phyloP scores from a whole-genome alignment of 202 grass and related monocot species.

The Carex sylvatica region DNA sequence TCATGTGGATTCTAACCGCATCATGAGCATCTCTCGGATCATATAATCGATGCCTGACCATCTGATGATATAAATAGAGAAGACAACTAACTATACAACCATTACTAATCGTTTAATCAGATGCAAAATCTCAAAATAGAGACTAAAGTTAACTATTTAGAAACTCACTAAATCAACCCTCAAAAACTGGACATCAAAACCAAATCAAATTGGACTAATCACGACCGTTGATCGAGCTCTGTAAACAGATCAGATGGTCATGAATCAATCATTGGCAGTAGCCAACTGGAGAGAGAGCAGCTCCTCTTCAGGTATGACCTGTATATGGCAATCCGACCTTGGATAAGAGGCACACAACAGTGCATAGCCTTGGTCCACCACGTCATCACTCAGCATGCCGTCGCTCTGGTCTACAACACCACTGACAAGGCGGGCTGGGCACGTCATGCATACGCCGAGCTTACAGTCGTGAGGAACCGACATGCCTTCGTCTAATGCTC shows the following conservation, averaged over 20 bases:
- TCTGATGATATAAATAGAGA: not conserved
- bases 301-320: conserved; percentile 91
- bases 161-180: not conserved
- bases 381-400: conserved; percentile 95
- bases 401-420: conserved; percentile 94
- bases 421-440: conserved; percentile 68
- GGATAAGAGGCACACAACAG: conserved; percentile 83
- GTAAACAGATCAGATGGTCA: not conserved
- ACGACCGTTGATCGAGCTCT: not conserved
- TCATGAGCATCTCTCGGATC: not conserved
- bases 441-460: conserved; percentile 98
- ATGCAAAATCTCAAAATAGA: not conserved
- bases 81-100: conserved; percentile 4
- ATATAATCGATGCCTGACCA: not conserved
- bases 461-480: conserved; percentile 93
- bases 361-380: conserved; percentile 66
- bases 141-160: not conserved
- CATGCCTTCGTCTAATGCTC: conserved; percentile 82
- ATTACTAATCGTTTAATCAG: not conserved
- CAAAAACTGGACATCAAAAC: not conserved
- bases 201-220: not conserved
- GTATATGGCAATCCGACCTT: conserved; percentile 88
- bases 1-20: not conserved
- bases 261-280: conserved; percentile 79
- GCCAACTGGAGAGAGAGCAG: conserved; percentile 85